These are phyloP conservation scores for Phialocephala sp. DNA, from an alignment of 2,329 filamentous ascomycete genomes.

Conservation along the genomic window DNA sequence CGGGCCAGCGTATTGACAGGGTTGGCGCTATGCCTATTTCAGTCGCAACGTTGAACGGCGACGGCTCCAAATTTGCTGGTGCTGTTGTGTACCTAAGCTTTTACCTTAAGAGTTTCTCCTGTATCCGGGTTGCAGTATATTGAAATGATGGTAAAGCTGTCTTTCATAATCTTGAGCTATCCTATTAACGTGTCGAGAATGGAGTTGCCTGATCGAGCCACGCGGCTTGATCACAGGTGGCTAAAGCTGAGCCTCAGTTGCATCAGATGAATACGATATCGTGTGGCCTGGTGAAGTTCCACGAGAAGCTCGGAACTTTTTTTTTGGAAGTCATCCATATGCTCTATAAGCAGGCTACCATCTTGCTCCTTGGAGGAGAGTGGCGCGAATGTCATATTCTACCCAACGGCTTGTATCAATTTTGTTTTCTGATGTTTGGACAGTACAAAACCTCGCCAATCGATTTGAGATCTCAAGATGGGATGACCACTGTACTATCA, in stretches of 20 bases:
- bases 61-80: background rate
- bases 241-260: no score
- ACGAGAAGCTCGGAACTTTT: background rate
- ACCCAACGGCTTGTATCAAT: no score
- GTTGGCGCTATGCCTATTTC: background rate
- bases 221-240: background rate
- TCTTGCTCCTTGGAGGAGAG: no score
- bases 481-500: no score
- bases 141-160: background rate
- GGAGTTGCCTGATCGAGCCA: conserved; percentile 4
- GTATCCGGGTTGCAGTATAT: background rate
- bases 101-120: background rate
- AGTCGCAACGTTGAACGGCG: background rate
- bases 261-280: conserved; percentile 3
- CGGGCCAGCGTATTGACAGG: background rate
- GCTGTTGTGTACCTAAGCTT: background rate
- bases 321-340: background rate
- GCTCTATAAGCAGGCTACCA: no score
- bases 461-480: no score
- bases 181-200: background rate
- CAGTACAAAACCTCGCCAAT: no score
- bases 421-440: no score
- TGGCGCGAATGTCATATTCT: no score
- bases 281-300: background rate
- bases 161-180: background rate